Evolutionary conservation across 2,329 filamentous ascomycete species (phyloP), one percentile per base, ranked within the genome.

Genomic region (Phialophora macrospora): DNA sequence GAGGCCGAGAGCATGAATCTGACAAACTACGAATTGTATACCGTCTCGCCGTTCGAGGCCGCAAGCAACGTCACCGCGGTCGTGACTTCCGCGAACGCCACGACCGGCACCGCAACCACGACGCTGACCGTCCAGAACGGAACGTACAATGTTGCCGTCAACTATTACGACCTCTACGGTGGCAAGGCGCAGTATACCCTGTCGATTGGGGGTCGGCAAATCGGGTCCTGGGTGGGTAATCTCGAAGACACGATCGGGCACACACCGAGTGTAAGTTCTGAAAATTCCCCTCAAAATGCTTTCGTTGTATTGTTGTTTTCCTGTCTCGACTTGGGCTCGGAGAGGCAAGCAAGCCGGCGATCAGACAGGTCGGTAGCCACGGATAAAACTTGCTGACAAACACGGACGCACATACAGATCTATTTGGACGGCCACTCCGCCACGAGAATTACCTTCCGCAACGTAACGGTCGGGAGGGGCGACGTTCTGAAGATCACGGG

Each of bases 1-100:
- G 88, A 91, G 78, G 88, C 88, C 1, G 88, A 91, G 76, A 78
- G 77, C 60, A 90, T 91, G 88, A 70, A 76, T 0, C 78, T 90
- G 1, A 77, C 80, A 6, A 85, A 85, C 0, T 91, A 91, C 76
- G 75, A 80, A 60, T 67, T 77, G 0, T 83, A 85, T 24, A 68
- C 72, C 1, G 86, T 90, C 0, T 80, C 73, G 8, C 88, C 88
- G 0, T 85, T 85, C 61, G 85, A 90, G 68, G 80, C 84, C 0
- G 88, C 88, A 0, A 88, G 85, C 0, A 82, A 83, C 1, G 77
- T 76, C 52, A 81, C 75, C 4, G 83, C 84, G 8, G 83, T 90
- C 56, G 82, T 88, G 52, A 88, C 86, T 0, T 75, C 74, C 1
- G 78, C 79, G 9, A 88, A 87, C 71, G 77, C 73, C 2, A 86